Evolutionary conservation across 2,329 filamentous ascomycete species (phyloP).

Genomic region (Thelonectria blattea): DNA sequence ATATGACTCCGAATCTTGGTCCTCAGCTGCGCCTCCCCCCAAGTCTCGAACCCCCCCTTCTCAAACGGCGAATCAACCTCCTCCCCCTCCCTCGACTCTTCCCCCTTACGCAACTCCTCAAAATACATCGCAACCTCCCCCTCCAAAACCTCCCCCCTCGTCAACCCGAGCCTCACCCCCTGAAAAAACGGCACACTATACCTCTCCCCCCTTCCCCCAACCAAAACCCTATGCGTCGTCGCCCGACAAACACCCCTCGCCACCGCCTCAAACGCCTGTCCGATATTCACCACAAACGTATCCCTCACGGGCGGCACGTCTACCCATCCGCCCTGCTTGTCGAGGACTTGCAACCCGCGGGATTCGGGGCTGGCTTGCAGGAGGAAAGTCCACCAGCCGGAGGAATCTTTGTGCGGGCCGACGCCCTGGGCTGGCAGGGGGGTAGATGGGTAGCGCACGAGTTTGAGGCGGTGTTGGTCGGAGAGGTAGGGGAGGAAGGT

Average conservation of each 20-base stretch:
- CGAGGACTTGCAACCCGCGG: conserved; percentile 58
- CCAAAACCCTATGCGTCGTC: conserved; percentile 54
- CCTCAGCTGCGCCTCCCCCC: conserved; percentile 60
- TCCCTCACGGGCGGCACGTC: conserved; percentile 53
- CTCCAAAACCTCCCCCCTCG: conserved; percentile 49
- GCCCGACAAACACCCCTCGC: conserved; percentile 60
- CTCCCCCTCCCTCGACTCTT: conserved; percentile 45
- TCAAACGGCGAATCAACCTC: conserved; percentile 57
- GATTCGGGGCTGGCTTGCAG: conserved; percentile 62
- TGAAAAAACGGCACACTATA: conserved; percentile 57
- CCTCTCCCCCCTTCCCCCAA: conserved; percentile 39
- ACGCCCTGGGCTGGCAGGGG: conserved; percentile 63
- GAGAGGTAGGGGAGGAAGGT: conserved; percentile 60
- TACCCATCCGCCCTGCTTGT: conserved; percentile 55
- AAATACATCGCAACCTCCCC: conserved; percentile 48
- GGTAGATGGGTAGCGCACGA: conserved; percentile 62
- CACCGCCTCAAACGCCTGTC: conserved; percentile 63
- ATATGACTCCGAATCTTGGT: conserved; percentile 60
- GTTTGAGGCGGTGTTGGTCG: conserved; percentile 64
- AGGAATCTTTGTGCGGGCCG: conserved; percentile 67
- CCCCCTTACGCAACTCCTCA: conserved; percentile 20
- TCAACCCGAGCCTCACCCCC: conserved; percentile 54
- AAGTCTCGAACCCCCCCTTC: conserved; percentile 57
- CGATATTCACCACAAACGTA: conserved; percentile 64
- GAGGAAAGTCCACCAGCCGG: conserved; percentile 69